Base-by-base conservation (phyloP, 768 basidiomycete species). In the Boletus pseudopeckii region DNA sequence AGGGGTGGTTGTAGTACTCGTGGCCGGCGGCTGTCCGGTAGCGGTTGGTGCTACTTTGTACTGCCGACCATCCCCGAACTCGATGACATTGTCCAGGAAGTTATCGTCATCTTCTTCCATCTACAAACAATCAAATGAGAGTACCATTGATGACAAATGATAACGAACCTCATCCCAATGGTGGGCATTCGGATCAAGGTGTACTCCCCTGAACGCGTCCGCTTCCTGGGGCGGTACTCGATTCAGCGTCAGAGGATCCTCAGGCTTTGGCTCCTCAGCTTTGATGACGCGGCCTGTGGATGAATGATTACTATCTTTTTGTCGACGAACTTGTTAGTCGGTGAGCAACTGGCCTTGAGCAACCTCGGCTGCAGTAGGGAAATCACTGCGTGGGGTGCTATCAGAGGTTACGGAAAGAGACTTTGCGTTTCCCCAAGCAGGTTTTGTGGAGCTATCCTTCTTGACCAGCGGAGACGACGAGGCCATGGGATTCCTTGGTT, bases 321-420 rank as follows among this genome's bases (percentile, higher is more conserved):
- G 52, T 48, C 7, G 47, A 52, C 9, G 39, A 20, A 28, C 22
- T 3, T 14, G 22, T 10, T 43, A 49, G 20, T 24, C 18, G 36
- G 45, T 42, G 50, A 50, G 48, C 34, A 20, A 75, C 81, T 62
- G 60, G 87, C 91, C 87, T 74, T 87, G 86, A 7, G 91, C 91
- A 41, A 93, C 92, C 75, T 99, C 97, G 36, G 92, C 92, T 43
- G 96, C 94, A 6, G 97, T 99, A 7, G 97, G 97, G 67, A 99
- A 99, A 58, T 98, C 95, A 52, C 74, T 80, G 37, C 75, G 71
- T 41, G 72, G 71, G 22, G 73, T 69, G 46, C 74, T 69, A 41
- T 84, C 80, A 3, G 72, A 52, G 42, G 73, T 53, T 50, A 51
- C 36, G 34, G 61, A 55, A 11, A 65, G 60, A 14, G 75, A 68